These are phyloP conservation scores for Leccinum ponderosum DNA, from an alignment of 1,284 basidiomycete species.

Conservation along the genomic window DNA sequence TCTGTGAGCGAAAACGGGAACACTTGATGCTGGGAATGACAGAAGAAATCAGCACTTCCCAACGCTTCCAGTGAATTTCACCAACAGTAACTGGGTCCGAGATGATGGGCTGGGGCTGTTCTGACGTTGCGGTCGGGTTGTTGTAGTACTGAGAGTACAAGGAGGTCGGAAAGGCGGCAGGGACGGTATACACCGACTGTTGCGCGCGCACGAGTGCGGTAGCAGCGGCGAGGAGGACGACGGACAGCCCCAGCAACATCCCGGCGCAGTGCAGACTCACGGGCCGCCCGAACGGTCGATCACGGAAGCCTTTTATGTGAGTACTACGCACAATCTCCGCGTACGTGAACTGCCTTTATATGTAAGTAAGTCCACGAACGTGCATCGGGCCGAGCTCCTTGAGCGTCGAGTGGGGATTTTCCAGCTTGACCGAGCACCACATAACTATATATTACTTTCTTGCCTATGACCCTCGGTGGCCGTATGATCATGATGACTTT, in stretches of 20 bases:
- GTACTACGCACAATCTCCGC: slow-evolving; percentile 7
- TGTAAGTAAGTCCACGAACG: slow-evolving; percentile 15
- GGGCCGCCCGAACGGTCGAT: not conserved
- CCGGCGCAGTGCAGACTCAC: not conserved
- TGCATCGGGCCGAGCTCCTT: slow-evolving; percentile 4
- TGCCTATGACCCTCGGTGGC: not conserved
- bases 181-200: slow-evolving; percentile 53
- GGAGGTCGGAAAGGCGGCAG: slow-evolving; percentile 66
- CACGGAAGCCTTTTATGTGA: slow-evolving; percentile 11
- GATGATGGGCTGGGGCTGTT: slow-evolving; percentile 69
- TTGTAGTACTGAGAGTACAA: slow-evolving; percentile 68
- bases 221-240: slow-evolving; percentile 8
- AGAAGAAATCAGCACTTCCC: not conserved
- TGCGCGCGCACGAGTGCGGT: slow-evolving; percentile 15
- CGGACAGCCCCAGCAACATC: slow-evolving; percentile 14
- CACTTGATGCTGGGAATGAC: slow-evolving; percentile 44
- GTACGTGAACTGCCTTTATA: not conserved
- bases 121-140: slow-evolving; percentile 64
- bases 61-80: not conserved
- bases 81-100: slow-evolving; percentile 64
- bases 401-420: not conserved
- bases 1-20: slow-evolving; percentile 62
- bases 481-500: not conserved
- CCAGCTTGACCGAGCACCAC: not conserved
- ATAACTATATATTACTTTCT: not conserved